Conservation (phyloP, 2,329 filamentous ascomycete species). For the Triangularia setosa region DNA sequence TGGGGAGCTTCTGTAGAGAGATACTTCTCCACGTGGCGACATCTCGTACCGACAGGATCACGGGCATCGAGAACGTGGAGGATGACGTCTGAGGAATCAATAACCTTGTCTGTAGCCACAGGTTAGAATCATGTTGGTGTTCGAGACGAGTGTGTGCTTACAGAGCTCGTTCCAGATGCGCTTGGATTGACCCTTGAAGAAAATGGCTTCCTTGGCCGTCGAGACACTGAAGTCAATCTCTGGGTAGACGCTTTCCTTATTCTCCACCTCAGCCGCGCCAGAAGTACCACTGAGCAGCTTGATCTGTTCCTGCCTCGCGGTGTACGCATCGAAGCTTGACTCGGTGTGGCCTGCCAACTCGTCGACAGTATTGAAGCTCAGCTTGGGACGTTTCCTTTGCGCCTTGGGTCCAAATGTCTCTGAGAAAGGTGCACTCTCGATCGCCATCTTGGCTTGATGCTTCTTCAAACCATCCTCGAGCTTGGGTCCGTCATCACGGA, state of each 20-base stretch:
- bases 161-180: conserved; percentile 92
- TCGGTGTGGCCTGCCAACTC: conserved; percentile 78
- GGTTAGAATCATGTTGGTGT: conserved; percentile 11
- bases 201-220: conserved; percentile 77
- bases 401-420: conserved; percentile 92
- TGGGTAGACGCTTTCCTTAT: conserved; percentile 32
- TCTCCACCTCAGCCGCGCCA: conserved; percentile 46
- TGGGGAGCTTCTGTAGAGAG: conserved; percentile 89
- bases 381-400: conserved; percentile 87
- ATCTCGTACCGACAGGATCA: conserved; percentile 86
- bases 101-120: conserved; percentile 66
- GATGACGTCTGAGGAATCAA: conserved; percentile 92
- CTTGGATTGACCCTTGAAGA: conserved; percentile 91
- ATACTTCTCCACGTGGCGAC: conserved; percentile 84
- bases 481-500: conserved; percentile 69
- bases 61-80: conserved; percentile 91
- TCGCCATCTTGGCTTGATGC: conserved; percentile 84
- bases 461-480: conserved; percentile 75
- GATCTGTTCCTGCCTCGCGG: conserved; percentile 75
- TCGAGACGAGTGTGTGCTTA: conserved; percentile 24
- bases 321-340: conserved; percentile 76
- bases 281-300: conserved; percentile 70
- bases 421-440: conserved; percentile 80
- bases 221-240: conserved; percentile 45
- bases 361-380: conserved; percentile 74